These are phyloP conservation scores for Ceratocystis diversiconidia DNA, from an alignment of 2,329 filamentous ascomycete species.

Conservation along the genomic window DNA sequence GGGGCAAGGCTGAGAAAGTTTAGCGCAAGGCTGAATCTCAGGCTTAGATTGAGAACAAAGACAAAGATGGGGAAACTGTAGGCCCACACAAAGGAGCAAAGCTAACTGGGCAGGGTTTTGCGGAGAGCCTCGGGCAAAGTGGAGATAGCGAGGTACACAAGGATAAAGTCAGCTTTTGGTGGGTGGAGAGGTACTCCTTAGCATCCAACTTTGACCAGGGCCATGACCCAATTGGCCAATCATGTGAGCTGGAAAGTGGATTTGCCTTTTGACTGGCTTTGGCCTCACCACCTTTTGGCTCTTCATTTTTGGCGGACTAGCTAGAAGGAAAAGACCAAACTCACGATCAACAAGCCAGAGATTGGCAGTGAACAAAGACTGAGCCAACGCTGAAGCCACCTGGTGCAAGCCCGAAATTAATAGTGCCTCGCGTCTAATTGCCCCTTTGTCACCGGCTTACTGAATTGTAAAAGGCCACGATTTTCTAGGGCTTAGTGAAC, in stretches of 20 bases:
- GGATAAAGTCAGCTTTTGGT: constrained; percentile 3
- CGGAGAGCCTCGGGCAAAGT: constrained; percentile 13
- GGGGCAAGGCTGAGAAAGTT: constrained; percentile 11
- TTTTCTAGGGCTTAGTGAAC: not conserved
- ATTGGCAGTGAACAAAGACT: not conserved
- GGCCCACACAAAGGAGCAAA: not conserved
- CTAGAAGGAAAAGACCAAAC: not conserved
- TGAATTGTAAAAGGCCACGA: not conserved
- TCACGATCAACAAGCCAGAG: not conserved
- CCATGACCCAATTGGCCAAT: constrained; percentile 30
- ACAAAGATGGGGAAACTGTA: constrained; percentile 12
- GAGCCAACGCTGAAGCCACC: not conserved
- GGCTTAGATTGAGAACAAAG: not conserved
- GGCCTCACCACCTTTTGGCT: constrained; percentile 19
- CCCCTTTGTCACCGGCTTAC: not conserved
- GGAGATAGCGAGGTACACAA: constrained; percentile 15
- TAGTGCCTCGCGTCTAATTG: not conserved
- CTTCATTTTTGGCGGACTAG: not conserved
- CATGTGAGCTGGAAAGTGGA: constrained; percentile 22
- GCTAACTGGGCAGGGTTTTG: constrained; percentile 9
- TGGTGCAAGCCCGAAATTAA: not conserved
- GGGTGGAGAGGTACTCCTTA: constrained; percentile 14
- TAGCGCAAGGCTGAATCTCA: not conserved
- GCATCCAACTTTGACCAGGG: constrained; percentile 4
- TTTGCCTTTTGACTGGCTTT: constrained; percentile 14